Percentiles rank a stretch among this genome's conserved stretches.
Conservation (phyloP, 192 early-diverging fungal species). For the Mortierella claussenii region DNA sequence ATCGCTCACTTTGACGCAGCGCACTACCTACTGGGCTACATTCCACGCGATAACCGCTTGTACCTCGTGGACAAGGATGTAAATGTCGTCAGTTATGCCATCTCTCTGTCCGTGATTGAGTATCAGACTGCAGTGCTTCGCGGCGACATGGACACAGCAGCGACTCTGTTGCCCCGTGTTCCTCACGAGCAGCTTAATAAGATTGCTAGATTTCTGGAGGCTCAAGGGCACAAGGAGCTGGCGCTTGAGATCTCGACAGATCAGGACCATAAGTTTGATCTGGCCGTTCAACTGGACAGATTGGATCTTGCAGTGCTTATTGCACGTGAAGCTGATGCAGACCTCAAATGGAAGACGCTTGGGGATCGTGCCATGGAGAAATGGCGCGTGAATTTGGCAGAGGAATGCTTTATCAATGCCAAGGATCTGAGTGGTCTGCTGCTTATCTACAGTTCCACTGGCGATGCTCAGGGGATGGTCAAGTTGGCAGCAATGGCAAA, state of each 20-base stretch:
- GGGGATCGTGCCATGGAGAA: slow-evolving; percentile 88
- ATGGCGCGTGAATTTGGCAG: slow-evolving; percentile 95
- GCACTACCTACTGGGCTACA: slow-evolving; percentile 95
- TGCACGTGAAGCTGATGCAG: slow-evolving; percentile 84
- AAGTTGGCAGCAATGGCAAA: slow-evolving; percentile 78
- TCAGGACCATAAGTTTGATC: slow-evolving; percentile 94
- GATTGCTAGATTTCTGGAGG: slow-evolving; percentile 96
- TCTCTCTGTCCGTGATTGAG: slow-evolving; percentile 95
- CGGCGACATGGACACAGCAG: slow-evolving; percentile 89
- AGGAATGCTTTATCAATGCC: slow-evolving; percentile 88
- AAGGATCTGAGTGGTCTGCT: slow-evolving; percentile 92
- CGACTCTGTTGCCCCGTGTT: slow-evolving; percentile 82
- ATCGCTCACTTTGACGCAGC: slow-evolving; percentile 95
- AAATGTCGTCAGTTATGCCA: slow-evolving; percentile 87
- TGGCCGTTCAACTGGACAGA: slow-evolving; percentile 87
- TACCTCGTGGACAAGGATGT: slow-evolving; percentile 96
- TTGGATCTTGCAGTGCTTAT: slow-evolving; percentile 88
- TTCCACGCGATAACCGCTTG: slow-evolving; percentile 92
- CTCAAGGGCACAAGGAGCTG: slow-evolving; percentile 90
- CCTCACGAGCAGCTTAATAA: slow-evolving; percentile 89
- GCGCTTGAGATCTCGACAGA: slow-evolving; percentile 96
- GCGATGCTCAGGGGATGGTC: slow-evolving; percentile 81
- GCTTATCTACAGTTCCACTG: slow-evolving; percentile 89
- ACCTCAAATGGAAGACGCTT: slow-evolving; percentile 93
- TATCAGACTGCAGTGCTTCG: slow-evolving; percentile 98